Evolutionary conservation across 208 protist species (phyloP), one percentile per base, ranked within the genome.

Genomic region (Crithidia bombi): DNA sequence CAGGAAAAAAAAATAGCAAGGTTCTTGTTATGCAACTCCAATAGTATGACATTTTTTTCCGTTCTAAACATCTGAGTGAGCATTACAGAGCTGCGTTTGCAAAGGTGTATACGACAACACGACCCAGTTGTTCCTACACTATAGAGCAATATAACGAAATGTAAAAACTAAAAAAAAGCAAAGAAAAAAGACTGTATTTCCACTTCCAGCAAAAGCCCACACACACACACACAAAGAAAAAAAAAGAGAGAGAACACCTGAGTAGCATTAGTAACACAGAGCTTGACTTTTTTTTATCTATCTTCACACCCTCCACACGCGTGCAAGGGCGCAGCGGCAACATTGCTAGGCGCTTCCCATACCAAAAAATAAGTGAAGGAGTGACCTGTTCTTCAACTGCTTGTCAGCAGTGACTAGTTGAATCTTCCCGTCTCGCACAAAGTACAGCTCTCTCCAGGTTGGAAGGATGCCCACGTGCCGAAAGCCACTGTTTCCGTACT

Each of bases 401-500:
- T 91, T 92, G 56, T 95, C 75, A 11, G 89, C 58, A 12, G 92
- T 94, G 1, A 95, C 86, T 30, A 96, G 77, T 3, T 65, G 36
- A 33, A 96, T 96, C 35, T 86, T 83, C 0, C 82, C 88, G 55
- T 95, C 73, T 19, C 86, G 66, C 0, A 96, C 82, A 83, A 93
- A 94, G 65, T 95, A 96, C 33, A 96, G 61, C 49, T 96, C 92
- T 23, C 92, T 62, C 88, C 89, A 96, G 19, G 63, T 79, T 0
- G 87, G 87, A 11, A 91, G 78, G 66, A 75, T 65, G 5, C 83
- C 72, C 55, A 94, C 54, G 55, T 76, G 70, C 5, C 70, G 44
- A 57, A 56, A 89, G 6, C 89, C 86, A 50, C 46, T 67, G 65
- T 92, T 93, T 11, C 89, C 89, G 52, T 80, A 83, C 58, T 96